Evolutionary conservation across 768 basidiomycete genomes (phyloP).

Genomic region (Leccinum arenicola): DNA sequence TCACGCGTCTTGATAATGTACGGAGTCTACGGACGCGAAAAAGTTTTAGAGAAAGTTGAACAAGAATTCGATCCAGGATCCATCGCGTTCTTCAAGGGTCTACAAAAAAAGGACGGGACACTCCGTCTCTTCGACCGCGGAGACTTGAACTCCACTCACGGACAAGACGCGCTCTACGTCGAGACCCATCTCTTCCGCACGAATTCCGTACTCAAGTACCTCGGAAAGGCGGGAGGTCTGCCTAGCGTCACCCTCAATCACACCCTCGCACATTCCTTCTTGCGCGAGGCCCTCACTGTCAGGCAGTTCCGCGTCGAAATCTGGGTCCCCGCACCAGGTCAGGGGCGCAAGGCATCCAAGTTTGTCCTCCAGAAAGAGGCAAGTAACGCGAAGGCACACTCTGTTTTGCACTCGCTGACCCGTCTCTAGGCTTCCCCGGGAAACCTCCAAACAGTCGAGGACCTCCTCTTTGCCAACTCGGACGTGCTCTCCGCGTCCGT

Average conservation of each 20-base stretch:
- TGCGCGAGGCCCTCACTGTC: constrained; percentile 86
- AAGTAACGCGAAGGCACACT: constrained; percentile 13
- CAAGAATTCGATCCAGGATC: constrained; percentile 64
- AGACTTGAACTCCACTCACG: constrained; percentile 87
- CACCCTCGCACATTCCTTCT: constrained; percentile 73
- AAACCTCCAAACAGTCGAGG: constrained; percentile 71
- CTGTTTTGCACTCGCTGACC: constrained; percentile 1
- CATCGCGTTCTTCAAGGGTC: constrained; percentile 60
- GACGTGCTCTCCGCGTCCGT: constrained; percentile 85
- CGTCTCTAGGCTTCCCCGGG: constrained; percentile 65
- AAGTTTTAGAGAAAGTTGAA: constrained; percentile 47
- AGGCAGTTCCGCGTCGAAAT: constrained; percentile 93
- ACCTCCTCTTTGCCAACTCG: constrained; percentile 77
- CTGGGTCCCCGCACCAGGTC: constrained; percentile 70
- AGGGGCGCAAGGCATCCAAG: constrained; percentile 70
- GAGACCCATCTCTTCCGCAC: constrained; percentile 84
- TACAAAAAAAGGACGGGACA: constrained; percentile 70
- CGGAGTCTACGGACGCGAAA: constrained; percentile 33
- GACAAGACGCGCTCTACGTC: constrained; percentile 83
- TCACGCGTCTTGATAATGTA: too few relatives aligned
- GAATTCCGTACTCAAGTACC: constrained; percentile 88
- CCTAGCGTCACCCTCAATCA: constrained; percentile 77
- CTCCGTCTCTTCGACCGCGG: constrained; percentile 85
- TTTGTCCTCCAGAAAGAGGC: constrained; percentile 84
- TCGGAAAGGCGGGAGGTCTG: constrained; percentile 60